Evolutionary conservation across 345 rosid species (phyloP), one percentile per base, ranked within the genome.

Genomic region (Sisymbrium altissimum): DNA sequence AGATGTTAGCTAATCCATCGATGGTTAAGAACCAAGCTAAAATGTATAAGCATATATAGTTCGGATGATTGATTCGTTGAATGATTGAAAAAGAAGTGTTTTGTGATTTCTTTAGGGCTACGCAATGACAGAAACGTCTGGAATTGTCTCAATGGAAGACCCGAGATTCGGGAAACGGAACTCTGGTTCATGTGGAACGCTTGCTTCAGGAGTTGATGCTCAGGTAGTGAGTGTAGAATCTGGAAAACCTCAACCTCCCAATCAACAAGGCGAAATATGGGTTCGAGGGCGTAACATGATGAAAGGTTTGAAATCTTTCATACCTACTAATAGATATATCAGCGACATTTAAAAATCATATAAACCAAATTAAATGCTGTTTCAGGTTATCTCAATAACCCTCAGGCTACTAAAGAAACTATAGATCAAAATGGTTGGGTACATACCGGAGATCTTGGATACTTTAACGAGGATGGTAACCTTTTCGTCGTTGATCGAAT

Each of bases 201-300:
- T 95, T 58, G 80, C 21, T 72, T 38, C 98, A n/a, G 89, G 91
- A 50, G 65, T 95, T 75, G 96, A 95, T 78, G 83, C 96, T 6
- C 87, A 84, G 53, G 81, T 95, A 65, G 70, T 92, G 36, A 75
- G 87, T 74, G 78, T 83, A 25, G 89, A 90, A 41, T 81, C 81
- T 30, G 78, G 58, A 48, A 86, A 86, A 79, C 86, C 86, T 70
- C 91, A 87, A 55, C 90, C 97, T 73, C 99, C 96, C 9, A 86
- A 71, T 57, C 92, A 90, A 35, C 6, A 75, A 4, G 98, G 99
- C 1, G 99, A 95, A 81, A 82, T 90, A 19, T 90, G 88, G 92
- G 91, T 87, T 77, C 89, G 98, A 54, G 98, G 99, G 29, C 91
- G 88, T 43, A 95, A 90, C 79, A 84, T 90, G 93, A 95, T 87